Conservation (phyloP, 805 yeast species). For the Myxozyma lipomycoides region DNA sequence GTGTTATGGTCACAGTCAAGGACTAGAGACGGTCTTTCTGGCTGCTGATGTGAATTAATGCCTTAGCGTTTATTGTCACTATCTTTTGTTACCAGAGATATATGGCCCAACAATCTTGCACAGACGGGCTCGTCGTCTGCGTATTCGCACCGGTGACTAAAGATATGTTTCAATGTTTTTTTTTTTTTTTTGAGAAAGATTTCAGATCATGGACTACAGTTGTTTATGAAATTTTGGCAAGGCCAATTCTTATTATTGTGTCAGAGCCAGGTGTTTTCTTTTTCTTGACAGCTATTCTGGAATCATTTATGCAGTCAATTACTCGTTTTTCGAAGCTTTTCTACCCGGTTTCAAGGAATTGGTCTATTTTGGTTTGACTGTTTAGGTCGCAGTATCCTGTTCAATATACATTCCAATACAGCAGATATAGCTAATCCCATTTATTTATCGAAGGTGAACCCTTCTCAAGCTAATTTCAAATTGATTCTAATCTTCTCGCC, state of each 20-base stretch:
- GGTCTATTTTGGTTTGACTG: conserved; percentile 49
- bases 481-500: conserved; percentile 14
- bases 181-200: no score
- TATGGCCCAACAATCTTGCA: conserved; percentile 45
- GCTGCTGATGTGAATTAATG: conserved; percentile 38
- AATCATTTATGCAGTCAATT: conserved; percentile 50
- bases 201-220: neutral
- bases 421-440: no score
- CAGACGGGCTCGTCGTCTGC: conserved; percentile 48
- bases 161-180: conserved; percentile 43
- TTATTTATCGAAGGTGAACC: conserved; percentile 2
- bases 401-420: no score
- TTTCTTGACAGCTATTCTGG: conserved; percentile 52
- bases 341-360: conserved; percentile 50
- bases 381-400: no score
- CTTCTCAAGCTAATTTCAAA: conserved; percentile 16
- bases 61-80: conserved; percentile 38
- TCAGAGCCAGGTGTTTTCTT: conserved; percentile 56
- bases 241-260: conserved; percentile 47
- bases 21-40: conserved; percentile 45
- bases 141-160: conserved; percentile 47
- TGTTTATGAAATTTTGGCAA: conserved; percentile 30
- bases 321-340: conserved; percentile 58
- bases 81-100: conserved; percentile 51
- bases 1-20: conserved; percentile 45